Conservation (phyloP, 2,329 filamentous ascomycete genomes). For the Epichloe bromicola region DNA sequence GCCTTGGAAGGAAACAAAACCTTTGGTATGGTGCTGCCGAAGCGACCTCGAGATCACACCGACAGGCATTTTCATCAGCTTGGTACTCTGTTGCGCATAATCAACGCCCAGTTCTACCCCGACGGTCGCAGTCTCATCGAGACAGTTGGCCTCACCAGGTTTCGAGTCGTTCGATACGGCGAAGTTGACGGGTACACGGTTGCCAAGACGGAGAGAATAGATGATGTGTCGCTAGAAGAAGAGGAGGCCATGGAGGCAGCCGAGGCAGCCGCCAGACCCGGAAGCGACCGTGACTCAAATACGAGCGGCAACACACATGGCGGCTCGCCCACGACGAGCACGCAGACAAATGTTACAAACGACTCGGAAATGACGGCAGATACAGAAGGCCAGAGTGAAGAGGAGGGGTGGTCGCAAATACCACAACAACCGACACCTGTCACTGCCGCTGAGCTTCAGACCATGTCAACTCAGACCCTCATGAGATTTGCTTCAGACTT, state of each 20-base stretch:
- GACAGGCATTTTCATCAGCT: constrained; percentile 50
- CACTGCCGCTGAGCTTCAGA: constrained; percentile 10
- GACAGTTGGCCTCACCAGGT: constrained; percentile 62
- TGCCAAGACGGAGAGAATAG: constrained; percentile 61
- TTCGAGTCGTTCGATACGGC: constrained; percentile 53
- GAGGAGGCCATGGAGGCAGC: constrained; percentile 64
- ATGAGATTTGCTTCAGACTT: constrained; percentile 55
- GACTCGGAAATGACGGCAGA: not conserved
- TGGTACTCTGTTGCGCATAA: constrained; percentile 66
- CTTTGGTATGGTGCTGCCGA: constrained; percentile 78
- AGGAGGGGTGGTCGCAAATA: not conserved
- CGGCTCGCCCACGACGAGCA: not conserved
- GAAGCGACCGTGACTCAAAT: not conserved
- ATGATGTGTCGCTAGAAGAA: constrained; percentile 70
- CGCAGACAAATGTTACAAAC: not conserved
- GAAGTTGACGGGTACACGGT: constrained; percentile 66
- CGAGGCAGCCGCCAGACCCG: constrained; percentile 29
- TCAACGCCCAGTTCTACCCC: constrained; percentile 57
- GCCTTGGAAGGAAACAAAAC: constrained; percentile 56
- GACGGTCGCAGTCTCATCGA: constrained; percentile 77
- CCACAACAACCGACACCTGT: not conserved
- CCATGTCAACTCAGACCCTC: constrained; percentile 57
- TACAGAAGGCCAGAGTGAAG: not conserved
- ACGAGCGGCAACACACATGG: not conserved
- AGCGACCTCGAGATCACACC: constrained; percentile 28